Base-by-base conservation (phyloP, 1,284 basidiomycete species). In the Polyporus tsugae region DNA sequence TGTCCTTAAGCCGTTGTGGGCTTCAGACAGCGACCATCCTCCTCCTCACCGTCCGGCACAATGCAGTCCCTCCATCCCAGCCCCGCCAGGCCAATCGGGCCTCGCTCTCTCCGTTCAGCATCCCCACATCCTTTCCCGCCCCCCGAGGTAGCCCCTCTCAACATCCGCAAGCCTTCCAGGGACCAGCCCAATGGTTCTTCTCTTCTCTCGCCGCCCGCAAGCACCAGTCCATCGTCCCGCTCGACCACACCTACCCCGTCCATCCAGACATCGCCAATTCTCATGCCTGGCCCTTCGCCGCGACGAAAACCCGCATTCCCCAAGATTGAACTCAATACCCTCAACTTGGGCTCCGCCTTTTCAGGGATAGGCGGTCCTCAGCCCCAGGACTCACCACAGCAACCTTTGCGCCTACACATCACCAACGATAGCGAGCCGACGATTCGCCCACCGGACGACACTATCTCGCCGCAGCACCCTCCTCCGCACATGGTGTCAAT, bases 81-180 rank as follows among this genome's bases (percentile, higher is more conserved):
- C 52, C 80, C 76, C 11, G 72, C 72, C 13, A 85, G 87, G 58
- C 89, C 89, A n/a, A 78, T 84, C 61, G 89, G 90, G n/a, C 90
- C 89, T 46, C 86, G 89, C 52, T 82, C 74, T 19, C 76, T 81
- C 52, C 84, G 85, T 63, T 77, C 86, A 0, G 79, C 84, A n/a
- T 89, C 88, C 17, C 87, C 81, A 9, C 77, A 84, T 41, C 79
- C 84, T 39, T 73, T 72, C 70, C 46, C 22, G 46, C n/a, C 25
- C 46, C 55, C 72, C 61, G 80, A 80, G 65, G 78, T 79, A 46
- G 76, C 80, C 46, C 81, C 85, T 71, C 79, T 85, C 66, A 81
- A 78, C 70, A 82, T 83, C 59, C 83, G 83, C 75, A 85, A 82
- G 72, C 69, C 69, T 25, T 67, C 78, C 38, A 72, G 77, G 33